A percentile compares a stretch with the other conserved stretches of the same genome.
Evolutionary conservation across 441 rosid species (phyloP).

Genomic region (Arabidopsis lyrata): DNA sequence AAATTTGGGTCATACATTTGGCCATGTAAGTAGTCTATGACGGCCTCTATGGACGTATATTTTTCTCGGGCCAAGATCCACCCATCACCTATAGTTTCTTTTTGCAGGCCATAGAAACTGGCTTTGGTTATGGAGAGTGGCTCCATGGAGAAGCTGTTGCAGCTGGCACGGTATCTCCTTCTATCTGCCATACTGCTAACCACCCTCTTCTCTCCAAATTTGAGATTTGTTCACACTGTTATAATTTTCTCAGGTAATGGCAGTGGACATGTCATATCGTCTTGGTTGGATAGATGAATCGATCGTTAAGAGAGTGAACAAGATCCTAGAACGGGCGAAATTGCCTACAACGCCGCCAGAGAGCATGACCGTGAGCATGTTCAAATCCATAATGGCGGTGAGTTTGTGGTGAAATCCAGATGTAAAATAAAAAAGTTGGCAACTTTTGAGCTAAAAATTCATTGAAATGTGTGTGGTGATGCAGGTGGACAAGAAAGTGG

Average conservation of each 20-base stretch:
- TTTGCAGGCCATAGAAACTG: slow-evolving; percentile 92
- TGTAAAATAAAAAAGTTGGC: neutral
- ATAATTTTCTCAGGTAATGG: slow-evolving; percentile 69
- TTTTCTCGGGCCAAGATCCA: neutral
- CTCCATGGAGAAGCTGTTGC: slow-evolving; percentile 99
- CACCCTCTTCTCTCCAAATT: neutral
- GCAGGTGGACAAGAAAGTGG: slow-evolving; percentile 99
- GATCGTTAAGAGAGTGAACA: slow-evolving; percentile 71
- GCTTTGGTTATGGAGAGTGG: slow-evolving; percentile 94
- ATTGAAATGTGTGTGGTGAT: slow-evolving; percentile 9
- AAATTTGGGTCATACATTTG: slow-evolving; percentile 98
- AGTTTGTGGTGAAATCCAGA: slow-evolving; percentile 17
- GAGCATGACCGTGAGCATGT: slow-evolving; percentile 88
- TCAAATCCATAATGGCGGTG: slow-evolving; percentile 98
- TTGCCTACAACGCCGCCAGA: slow-evolving; percentile 83
- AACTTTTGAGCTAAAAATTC: slow-evolving; percentile 8
- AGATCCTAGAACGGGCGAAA: slow-evolving; percentile 71
- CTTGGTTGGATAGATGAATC: slow-evolving; percentile 97
- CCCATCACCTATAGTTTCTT: slow-evolving; percentile 23
- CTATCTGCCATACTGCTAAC: neutral
- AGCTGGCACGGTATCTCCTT: slow-evolving; percentile 76
- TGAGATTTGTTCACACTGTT: slow-evolving; percentile 19
- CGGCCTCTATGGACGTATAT: slow-evolving; percentile 1
- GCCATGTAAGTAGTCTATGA: slow-evolving; percentile 72
- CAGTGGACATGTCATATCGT: slow-evolving; percentile 96